Percentiles rank a stretch among this genome's conserved stretches.
These are phyloP conservation scores for Cytospora chrysosperma DNA, from an alignment of 2,329 filamentous ascomycete species.

Conservation along the genomic window DNA sequence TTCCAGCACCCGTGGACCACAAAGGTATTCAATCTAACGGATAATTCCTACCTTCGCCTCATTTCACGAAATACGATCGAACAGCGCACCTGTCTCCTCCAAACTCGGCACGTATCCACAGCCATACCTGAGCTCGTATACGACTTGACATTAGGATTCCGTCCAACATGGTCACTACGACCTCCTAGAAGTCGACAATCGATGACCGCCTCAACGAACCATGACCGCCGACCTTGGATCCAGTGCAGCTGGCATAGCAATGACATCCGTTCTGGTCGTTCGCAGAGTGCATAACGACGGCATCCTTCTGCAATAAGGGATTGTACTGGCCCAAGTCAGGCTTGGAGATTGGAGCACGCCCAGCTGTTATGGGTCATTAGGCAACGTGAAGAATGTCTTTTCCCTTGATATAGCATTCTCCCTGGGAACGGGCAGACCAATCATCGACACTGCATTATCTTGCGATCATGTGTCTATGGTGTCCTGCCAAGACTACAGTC, in stretches of 20 bases:
- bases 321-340: slow-evolving; percentile 51
- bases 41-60: background rate
- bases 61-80: background rate
- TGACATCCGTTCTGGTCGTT: slow-evolving; percentile 38
- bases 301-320: slow-evolving; percentile 55
- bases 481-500: too few relatives aligned
- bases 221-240: slow-evolving; percentile 40
- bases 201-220: slow-evolving; percentile 35
- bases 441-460: background rate
- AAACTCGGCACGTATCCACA: slow-evolving; percentile 33
- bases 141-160: slow-evolving; percentile 42
- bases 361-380: slow-evolving; percentile 45
- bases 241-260: slow-evolving; percentile 46
- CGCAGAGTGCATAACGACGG: slow-evolving; percentile 53
- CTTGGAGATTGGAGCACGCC: slow-evolving; percentile 49
- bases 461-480: background rate
- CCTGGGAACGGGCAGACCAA: background rate
- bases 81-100: background rate
- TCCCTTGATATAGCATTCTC: background rate
- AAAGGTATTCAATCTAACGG: background rate
- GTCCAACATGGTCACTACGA: slow-evolving; percentile 50
- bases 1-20: background rate
- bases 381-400: slow-evolving; percentile 26
- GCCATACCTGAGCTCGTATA: slow-evolving; percentile 41
- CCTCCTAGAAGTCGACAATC: slow-evolving; percentile 47